Percentiles rank a stretch among this genome's conserved stretches.
Conservation (phyloP, 805 yeast genomes). For the Zygosaccharomyces bisporus region DNA sequence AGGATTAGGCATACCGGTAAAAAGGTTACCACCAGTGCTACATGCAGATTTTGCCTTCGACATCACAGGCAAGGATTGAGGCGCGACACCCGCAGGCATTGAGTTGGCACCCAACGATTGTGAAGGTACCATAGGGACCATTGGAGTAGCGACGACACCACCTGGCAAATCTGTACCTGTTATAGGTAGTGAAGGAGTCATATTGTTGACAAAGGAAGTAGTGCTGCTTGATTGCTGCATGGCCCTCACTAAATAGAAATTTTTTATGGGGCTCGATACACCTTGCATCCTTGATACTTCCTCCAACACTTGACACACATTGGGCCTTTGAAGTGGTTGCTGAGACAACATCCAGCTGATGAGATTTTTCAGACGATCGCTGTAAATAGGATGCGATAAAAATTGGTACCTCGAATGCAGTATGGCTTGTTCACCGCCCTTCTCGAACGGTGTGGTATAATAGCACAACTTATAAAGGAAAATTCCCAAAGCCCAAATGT, state of each 20-base stretch:
- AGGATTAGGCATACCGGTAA: slow-evolving; percentile 1
- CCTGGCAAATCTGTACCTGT: not conserved
- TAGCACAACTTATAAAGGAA: slow-evolving; percentile 74
- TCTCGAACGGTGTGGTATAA: slow-evolving; percentile 80
- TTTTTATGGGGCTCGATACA: slow-evolving; percentile 41
- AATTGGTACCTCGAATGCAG: slow-evolving; percentile 51
- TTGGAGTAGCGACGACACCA: slow-evolving; percentile 4
- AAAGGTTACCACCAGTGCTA: slow-evolving; percentile 5
- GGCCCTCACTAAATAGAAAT: slow-evolving; percentile 37
- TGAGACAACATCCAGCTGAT: slow-evolving; percentile 58
- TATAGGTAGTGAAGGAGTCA: slow-evolving; percentile 1
- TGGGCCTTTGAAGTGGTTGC: slow-evolving; percentile 71
- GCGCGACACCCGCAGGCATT: slow-evolving; percentile 6
- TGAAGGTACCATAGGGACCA: slow-evolving; percentile 3
- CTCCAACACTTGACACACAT: slow-evolving; percentile 63
- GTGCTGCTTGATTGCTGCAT: slow-evolving; percentile 15
- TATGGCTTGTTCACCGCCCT: slow-evolving; percentile 59
- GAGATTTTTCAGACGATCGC: slow-evolving; percentile 58
- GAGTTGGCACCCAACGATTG: slow-evolving; percentile 7
- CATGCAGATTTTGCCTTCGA: slow-evolving; percentile 8
- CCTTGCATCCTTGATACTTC: slow-evolving; percentile 63
- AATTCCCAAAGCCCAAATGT: slow-evolving; percentile 82
- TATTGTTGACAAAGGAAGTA: not conserved
- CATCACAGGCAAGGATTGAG: slow-evolving; percentile 10
- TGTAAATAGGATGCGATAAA: slow-evolving; percentile 55